Percentiles rank a stretch among this genome's conserved stretches.
phyloP scores from a whole-genome alignment of 805 yeast genomes.

The Candida khao-thaluensis region DNA sequence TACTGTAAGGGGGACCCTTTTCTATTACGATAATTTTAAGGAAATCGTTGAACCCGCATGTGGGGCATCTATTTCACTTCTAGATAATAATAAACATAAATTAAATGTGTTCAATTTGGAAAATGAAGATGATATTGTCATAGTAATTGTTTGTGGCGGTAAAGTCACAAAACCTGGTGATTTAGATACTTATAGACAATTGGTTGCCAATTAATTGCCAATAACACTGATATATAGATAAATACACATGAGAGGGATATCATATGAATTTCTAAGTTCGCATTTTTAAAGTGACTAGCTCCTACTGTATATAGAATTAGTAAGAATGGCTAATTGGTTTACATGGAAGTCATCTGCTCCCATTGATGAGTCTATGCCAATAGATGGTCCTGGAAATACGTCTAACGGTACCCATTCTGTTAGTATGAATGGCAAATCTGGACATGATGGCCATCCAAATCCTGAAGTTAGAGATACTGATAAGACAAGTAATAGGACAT shows the following conservation, averaged over 20 bases:
- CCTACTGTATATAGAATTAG: background rate
- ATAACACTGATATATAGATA: too few relatives aligned
- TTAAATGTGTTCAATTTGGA: slow-evolving; percentile 14
- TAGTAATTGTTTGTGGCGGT: slow-evolving; percentile 33
- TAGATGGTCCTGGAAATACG: background rate
- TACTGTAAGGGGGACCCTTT: slow-evolving; percentile 22
- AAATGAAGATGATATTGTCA: slow-evolving; percentile 22
- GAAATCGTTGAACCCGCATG: slow-evolving; percentile 34
- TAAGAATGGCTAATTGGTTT: slow-evolving; percentile 6
- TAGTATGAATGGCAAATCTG: background rate
- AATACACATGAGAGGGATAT: too few relatives aligned
- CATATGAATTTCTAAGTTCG: slow-evolving; percentile 5
- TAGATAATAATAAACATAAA: slow-evolving; percentile 14
- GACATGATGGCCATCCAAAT: background rate
- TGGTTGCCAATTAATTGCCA: background rate
- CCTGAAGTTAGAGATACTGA: background rate
- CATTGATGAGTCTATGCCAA: background rate
- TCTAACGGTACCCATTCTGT: background rate
- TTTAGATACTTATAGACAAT: slow-evolving; percentile 7
- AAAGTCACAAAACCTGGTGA: slow-evolving; percentile 14
- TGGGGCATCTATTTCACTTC: slow-evolving; percentile 27
- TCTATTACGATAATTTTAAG: slow-evolving; percentile 22
- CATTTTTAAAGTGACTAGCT: background rate
- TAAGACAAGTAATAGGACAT: slow-evolving; percentile 5
- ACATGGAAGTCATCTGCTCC: slow-evolving; percentile 1